A percentile compares a stretch with the other conserved stretches of the same genome.
Conservation (phyloP, 2,329 filamentous ascomycete genomes). For the Ceratocystis smalleyi region DNA sequence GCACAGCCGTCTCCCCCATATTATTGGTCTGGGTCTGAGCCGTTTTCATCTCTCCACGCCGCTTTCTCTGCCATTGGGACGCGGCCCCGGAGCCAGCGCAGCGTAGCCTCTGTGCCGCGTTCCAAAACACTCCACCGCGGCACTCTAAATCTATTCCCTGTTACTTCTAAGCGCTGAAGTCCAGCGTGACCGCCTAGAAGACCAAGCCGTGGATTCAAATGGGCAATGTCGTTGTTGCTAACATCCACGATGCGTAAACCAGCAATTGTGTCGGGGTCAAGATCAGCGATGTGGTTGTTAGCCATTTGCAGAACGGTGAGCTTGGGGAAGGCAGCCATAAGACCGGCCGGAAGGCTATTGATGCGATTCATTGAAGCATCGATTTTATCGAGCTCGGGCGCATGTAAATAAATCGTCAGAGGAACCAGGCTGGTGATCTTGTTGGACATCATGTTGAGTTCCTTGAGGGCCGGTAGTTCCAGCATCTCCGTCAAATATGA, state of each 20-base stretch:
- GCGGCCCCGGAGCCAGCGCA: slow-evolving; percentile 65
- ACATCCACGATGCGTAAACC: slow-evolving; percentile 66
- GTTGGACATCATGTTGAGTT: slow-evolving; percentile 61
- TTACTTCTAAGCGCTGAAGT: slow-evolving; percentile 55
- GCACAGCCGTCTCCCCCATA: not conserved
- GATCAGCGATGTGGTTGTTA: slow-evolving; percentile 63
- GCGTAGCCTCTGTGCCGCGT: slow-evolving; percentile 69
- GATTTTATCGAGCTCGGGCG: slow-evolving; percentile 58
- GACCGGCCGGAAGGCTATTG: slow-evolving; percentile 43
- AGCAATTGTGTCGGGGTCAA: slow-evolving; percentile 56
- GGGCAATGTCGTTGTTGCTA: slow-evolving; percentile 72
- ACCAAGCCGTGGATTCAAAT: slow-evolving; percentile 65
- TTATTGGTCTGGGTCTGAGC: slow-evolving; percentile 13
- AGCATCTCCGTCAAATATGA: slow-evolving; percentile 51
- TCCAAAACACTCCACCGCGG: slow-evolving; percentile 72
- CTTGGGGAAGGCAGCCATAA: slow-evolving; percentile 53
- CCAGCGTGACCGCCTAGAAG: slow-evolving; percentile 50
- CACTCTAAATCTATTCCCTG: slow-evolving; percentile 75
- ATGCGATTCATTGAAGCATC: slow-evolving; percentile 77
- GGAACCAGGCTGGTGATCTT: slow-evolving; percentile 55
- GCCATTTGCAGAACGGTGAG: slow-evolving; percentile 56
- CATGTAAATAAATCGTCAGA: slow-evolving; percentile 50
- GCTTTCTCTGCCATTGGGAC: slow-evolving; percentile 49
- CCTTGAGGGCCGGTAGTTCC: slow-evolving; percentile 56
- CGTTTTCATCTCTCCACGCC: slow-evolving; percentile 36